phyloP scores from a whole-genome alignment of 2,329 filamentous ascomycete genomes.

The Chaetomiaceae sp. region DNA sequence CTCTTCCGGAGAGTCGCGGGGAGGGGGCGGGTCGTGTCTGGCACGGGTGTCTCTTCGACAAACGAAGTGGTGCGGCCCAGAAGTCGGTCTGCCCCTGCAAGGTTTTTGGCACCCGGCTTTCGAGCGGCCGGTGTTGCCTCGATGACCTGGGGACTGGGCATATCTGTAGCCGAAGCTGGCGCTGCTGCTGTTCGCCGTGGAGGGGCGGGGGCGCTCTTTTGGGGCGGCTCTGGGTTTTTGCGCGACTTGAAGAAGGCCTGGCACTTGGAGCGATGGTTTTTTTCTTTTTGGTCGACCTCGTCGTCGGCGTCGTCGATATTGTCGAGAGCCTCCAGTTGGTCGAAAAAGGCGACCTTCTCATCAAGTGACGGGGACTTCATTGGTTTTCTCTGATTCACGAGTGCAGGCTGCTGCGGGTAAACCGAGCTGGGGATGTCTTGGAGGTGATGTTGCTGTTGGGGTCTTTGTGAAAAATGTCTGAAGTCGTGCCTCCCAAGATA shows the following conservation, averaged over 20 bases:
- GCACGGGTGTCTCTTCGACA: slow-evolving; percentile 32
- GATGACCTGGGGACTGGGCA: slow-evolving; percentile 17
- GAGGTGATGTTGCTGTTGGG: too few species aligned
- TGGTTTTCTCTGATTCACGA: not conserved
- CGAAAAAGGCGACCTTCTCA: slow-evolving; percentile 46
- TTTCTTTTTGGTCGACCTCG: slow-evolving; percentile 31
- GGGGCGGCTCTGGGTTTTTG: not conserved
- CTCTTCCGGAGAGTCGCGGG: slow-evolving; percentile 26
- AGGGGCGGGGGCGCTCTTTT: not conserved
- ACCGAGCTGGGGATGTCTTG: slow-evolving; percentile 3
- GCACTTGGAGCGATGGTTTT: slow-evolving; percentile 33
- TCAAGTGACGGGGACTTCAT: slow-evolving; percentile 16
- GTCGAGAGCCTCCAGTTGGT: slow-evolving; percentile 35
- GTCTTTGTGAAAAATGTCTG: not conserved
- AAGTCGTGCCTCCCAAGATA: not conserved
- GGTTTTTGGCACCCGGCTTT: slow-evolving; percentile 6
- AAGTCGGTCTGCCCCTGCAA: not conserved
- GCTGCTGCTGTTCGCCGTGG: slow-evolving; percentile 16
- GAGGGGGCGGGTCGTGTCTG: slow-evolving; percentile 23
- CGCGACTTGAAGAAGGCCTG: slow-evolving; percentile 25
- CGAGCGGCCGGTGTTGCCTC: slow-evolving; percentile 22
- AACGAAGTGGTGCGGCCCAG: slow-evolving; percentile 22
- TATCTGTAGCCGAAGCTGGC: slow-evolving; percentile 11
- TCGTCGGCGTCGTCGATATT: slow-evolving; percentile 30
- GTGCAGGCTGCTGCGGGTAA: too few species aligned